These are phyloP conservation scores for Trichoderma atroviride DNA, from an alignment of 2,329 filamentous ascomycete genomes.

Conservation along the genomic window DNA sequence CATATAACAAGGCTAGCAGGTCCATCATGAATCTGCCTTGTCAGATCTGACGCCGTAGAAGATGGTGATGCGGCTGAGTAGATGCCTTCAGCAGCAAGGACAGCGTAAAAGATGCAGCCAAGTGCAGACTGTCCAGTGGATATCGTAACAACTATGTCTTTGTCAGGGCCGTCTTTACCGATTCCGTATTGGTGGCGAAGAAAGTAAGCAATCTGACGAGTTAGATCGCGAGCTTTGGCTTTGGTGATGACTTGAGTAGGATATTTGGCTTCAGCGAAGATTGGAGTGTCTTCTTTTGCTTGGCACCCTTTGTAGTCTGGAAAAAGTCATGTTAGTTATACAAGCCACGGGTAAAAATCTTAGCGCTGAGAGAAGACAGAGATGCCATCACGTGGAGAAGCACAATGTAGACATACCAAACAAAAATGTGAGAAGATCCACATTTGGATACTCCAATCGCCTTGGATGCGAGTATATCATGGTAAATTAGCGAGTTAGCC, in stretches of 20 bases:
- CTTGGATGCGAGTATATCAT: constrained; percentile 45
- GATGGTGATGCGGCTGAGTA: constrained; percentile 58
- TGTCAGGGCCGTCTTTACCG: constrained; percentile 50
- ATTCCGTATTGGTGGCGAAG: constrained; percentile 57
- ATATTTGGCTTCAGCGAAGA: constrained; percentile 61
- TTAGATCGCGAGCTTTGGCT: constrained; percentile 49
- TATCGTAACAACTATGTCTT: constrained; percentile 59
- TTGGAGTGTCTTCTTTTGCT: constrained; percentile 50
- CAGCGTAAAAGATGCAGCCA: constrained; percentile 56
- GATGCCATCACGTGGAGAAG: not conserved
- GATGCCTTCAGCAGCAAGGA: constrained; percentile 61
- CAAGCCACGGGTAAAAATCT: not conserved
- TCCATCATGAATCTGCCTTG: constrained; percentile 47
- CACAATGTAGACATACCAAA: constrained; percentile 42
- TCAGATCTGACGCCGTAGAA: constrained; percentile 54
- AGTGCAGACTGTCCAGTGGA: constrained; percentile 60
- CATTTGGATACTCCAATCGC: constrained; percentile 37
- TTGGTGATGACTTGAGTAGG: constrained; percentile 58
- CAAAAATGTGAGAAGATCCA: constrained; percentile 49
- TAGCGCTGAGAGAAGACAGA: not conserved
- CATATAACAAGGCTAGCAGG: constrained; percentile 47
- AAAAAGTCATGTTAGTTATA: not conserved
- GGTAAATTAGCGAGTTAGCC: not conserved
- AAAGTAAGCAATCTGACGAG: constrained; percentile 57
- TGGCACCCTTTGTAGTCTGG: constrained; percentile 42